phyloP scores from a whole-genome alignment of 257 asterid genomes.

The Salvia splendens region DNA sequence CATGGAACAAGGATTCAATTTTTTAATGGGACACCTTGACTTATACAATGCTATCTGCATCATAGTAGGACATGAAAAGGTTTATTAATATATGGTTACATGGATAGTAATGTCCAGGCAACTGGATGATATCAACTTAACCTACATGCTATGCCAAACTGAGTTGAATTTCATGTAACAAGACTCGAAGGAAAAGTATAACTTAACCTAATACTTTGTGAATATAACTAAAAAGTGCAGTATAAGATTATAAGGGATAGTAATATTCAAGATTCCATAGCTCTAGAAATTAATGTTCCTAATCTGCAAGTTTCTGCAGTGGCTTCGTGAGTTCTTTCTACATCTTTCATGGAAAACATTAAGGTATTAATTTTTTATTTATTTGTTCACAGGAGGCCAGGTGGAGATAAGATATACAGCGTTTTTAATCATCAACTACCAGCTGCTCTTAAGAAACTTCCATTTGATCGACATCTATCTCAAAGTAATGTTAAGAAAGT shows the following conservation, averaged over 20 bases:
- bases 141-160: conserved; percentile 3
- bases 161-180: neutral
- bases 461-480: conserved; percentile 94
- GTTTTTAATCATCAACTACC: conserved; percentile 97
- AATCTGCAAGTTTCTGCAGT: neutral
- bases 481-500: conserved; percentile 79
- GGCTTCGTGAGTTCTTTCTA: neutral
- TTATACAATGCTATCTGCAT: neutral
- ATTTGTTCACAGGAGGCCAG: conserved; percentile 78
- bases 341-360: neutral
- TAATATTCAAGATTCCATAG: neutral
- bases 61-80: neutral
- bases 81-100: neutral
- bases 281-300: conserved; percentile 22
- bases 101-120: neutral
- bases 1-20: neutral
- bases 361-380: neutral
- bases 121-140: neutral
- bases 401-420: conserved; percentile 86
- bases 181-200: conserved; percentile 7
- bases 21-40: neutral
- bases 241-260: neutral
- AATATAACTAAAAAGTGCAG: neutral
- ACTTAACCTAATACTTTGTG: neutral
- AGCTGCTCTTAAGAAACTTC: conserved; percentile 92